Evolutionary conservation across 441 rosid genomes (phyloP), one percentile per base, ranked within the genome.

Genomic region (Theobroma grandiflorum): DNA sequence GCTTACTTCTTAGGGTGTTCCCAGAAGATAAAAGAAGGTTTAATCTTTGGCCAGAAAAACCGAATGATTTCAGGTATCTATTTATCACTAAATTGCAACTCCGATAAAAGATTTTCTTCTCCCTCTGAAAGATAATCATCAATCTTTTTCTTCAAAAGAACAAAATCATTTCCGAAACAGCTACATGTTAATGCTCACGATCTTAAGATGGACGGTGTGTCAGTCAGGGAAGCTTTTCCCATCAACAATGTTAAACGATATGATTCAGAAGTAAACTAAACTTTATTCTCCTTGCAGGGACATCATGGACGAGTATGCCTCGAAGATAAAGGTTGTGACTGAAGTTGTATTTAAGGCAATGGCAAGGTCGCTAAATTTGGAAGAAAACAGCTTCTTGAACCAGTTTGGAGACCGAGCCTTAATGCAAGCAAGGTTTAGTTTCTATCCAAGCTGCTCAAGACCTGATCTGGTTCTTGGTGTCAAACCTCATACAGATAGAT

Each of bases 401-500:
- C 88, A 85, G 87, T 83, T 79, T 79, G 94, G 95, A 79, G 95
- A 88, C 58, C 63, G n/a, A 33, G 78, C 88, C 42, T 52, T 35
- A 0, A 74, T 91, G 90, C 52, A 64, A 71, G 91, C 92, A 50
- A 88, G 96, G 82, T 92, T 93, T 83, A 93, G 92, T 82, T 76
- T 87, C 72, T 94, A 92, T 81, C 95, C 97, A 50, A 91, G 87
- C 4, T 92, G 96, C 80, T 91, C 91, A 1, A 86, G 85, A 73
- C 96, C 98, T 10, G 92, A 87, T 72, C 83, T 53, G 40, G 88
- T 89, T 63, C 84, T 87, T 16, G 97, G 97, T 0, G 73, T 85
- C 45, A 93, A 91, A 77, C 88, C 97, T 2, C 97, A 91, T 53
- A 89, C 91, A 12, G 95, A 93, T 77, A 95, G 88, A 63, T 86